phyloP scores from a whole-genome alignment of 2,329 filamentous ascomycete species.

The Tolypocladium ophioglossoides region DNA sequence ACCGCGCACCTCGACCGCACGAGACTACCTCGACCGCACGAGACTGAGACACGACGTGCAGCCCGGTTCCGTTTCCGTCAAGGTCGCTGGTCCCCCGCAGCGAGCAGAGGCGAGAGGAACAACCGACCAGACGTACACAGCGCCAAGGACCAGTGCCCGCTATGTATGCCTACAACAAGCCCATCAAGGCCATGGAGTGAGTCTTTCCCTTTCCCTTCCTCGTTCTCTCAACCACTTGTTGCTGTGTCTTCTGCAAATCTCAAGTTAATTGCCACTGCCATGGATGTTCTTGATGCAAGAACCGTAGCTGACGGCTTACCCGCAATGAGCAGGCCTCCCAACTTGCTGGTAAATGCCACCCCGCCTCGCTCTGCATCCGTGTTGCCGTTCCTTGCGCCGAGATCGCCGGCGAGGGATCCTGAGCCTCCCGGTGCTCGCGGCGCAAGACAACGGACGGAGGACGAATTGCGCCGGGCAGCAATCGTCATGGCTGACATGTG shows the following conservation, averaged over 20 bases:
- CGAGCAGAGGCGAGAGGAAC: neutral
- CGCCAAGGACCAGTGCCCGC: slow-evolving; percentile 4
- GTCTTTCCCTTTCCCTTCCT: slow-evolving; percentile 7
- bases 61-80: neutral
- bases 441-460: neutral
- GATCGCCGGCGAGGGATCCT: neutral
- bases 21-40: neutral
- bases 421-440: neutral
- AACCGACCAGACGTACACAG: neutral
- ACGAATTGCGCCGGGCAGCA: neutral
- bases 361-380: too few relatives aligned
- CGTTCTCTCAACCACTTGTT: neutral
- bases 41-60: neutral
- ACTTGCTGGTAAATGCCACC: slow-evolving; percentile 17
- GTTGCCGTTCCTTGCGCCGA: neutral
- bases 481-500: neutral
- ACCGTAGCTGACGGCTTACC: slow-evolving; percentile 11
- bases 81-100: neutral
- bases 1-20: too few relatives aligned
- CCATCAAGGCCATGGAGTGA: slow-evolving; percentile 28
- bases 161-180: slow-evolving; percentile 26
- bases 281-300: slow-evolving; percentile 3
- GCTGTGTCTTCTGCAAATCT: neutral
- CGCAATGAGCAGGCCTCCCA: slow-evolving; percentile 20
- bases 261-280: slow-evolving; percentile 1